Conservation (phyloP, 179 eudicot species). For the Beta macrorhiza region DNA sequence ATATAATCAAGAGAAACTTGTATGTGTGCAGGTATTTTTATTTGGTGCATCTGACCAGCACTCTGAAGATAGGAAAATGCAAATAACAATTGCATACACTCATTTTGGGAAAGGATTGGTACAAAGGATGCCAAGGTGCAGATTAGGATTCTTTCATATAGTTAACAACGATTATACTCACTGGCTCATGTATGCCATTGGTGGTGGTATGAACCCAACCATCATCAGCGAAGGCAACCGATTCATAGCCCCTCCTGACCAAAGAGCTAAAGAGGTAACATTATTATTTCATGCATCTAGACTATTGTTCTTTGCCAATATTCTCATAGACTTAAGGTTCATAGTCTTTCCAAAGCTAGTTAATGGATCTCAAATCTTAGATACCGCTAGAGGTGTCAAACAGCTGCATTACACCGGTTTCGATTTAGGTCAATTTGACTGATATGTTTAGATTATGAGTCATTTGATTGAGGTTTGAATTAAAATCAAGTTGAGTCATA, state of each 20-base stretch:
- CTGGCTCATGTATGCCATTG: constrained; percentile 45
- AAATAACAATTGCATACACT: constrained; percentile 71
- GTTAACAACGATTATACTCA: constrained; percentile 78
- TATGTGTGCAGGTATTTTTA: constrained; percentile 27
- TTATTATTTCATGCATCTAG: neutral
- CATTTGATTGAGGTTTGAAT: too few species aligned
- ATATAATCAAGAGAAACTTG: neutral
- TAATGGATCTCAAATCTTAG: too few species aligned
- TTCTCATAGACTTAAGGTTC: too few species aligned
- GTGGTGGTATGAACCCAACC: constrained; percentile 34
- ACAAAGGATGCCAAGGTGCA: constrained; percentile 77
- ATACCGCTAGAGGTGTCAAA: too few species aligned
- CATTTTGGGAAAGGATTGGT: constrained; percentile 58
- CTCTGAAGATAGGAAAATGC: constrained; percentile 48
- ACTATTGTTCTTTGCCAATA: neutral
- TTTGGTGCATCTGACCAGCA: constrained; percentile 28
- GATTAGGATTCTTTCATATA: constrained; percentile 66
- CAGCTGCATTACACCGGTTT: too few species aligned
- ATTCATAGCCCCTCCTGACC: constrained; percentile 43
- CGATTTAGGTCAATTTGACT: too few species aligned
- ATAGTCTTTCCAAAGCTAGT: too few species aligned
- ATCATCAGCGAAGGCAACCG: constrained; percentile 62
- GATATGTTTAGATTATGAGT: too few species aligned
- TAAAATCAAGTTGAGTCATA: too few species aligned
- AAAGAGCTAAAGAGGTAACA: constrained; percentile 31